Conservation (phyloP, 768 basidiomycete species). For the Lactarius sanguifluus region DNA sequence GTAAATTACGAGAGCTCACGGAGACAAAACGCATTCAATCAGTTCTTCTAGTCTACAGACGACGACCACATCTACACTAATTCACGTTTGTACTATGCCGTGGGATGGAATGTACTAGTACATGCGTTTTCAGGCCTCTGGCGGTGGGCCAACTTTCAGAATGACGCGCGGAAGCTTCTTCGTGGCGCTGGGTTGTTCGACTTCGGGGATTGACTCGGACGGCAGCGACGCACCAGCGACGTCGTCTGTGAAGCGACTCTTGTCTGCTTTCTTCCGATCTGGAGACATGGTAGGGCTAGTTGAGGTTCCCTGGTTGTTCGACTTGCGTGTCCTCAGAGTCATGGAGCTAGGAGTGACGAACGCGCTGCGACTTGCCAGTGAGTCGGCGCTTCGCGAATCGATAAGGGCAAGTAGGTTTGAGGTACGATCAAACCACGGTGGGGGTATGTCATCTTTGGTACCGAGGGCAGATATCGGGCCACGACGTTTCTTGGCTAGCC, state of each 20-base stretch:
- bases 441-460: not conserved
- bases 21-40: not conserved
- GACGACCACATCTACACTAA: not conserved
- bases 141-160: conserved; percentile 27
- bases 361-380: conserved; percentile 9
- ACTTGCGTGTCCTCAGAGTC: conserved; percentile 26
- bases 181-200: not conserved
- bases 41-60: not conserved
- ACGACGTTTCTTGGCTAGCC: conserved; percentile 24
- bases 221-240: not conserved
- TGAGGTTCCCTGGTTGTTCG: not conserved
- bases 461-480: conserved; percentile 15
- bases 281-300: conserved; percentile 10
- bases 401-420: conserved; percentile 19
- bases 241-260: not conserved
- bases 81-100: not conserved
- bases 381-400: conserved; percentile 18
- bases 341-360: conserved; percentile 22
- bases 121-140: conserved; percentile 9
- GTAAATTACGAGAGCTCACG: not conserved
- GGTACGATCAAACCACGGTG: conserved; percentile 28
- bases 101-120: not conserved
- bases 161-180: conserved; percentile 30
- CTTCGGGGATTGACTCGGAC: conserved; percentile 16
- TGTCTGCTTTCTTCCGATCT: conserved; percentile 8